A percentile compares a stretch with the other conserved stretches of the same genome.
Conservation (phyloP, 202 grass and related monocot genomes). For the Cymbopogon flexuosus region DNA sequence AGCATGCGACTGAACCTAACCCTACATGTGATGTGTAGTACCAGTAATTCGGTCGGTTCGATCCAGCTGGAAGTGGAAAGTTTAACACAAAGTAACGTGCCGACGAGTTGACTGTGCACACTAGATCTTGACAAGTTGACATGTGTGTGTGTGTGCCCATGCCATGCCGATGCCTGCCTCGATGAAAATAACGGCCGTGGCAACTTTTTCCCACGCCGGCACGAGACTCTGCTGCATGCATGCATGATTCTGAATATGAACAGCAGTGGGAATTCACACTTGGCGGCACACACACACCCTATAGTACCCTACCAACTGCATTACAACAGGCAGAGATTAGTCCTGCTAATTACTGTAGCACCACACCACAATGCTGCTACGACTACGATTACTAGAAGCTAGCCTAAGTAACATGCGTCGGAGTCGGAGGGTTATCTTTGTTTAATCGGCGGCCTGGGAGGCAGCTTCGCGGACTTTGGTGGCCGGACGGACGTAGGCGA, state of each 20-base stretch:
- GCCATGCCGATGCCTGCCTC: too few species aligned
- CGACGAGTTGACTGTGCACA: conserved; percentile 20
- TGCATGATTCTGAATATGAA: not conserved
- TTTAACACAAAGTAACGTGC: not conserved
- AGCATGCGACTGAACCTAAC: not conserved
- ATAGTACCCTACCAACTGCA: not conserved
- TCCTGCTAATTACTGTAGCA: not conserved
- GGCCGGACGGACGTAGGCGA: not conserved
- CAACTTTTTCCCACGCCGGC: not conserved
- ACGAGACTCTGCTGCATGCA: not conserved
- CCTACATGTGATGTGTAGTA: conserved; percentile 13
- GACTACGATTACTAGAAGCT: not conserved
- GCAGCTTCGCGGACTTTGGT: conserved; percentile 21
- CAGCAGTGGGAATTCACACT: conserved; percentile 11
- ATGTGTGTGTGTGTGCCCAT: too few species aligned
- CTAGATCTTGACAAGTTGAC: not conserved
- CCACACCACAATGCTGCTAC: not conserved
- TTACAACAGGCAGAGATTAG: not conserved
- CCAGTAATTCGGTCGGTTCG: not conserved
- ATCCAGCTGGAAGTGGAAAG: not conserved
- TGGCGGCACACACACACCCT: not conserved
- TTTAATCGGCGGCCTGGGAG: conserved; percentile 8
- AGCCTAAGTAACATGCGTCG: conserved; percentile 18
- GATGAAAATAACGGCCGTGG: not conserved
- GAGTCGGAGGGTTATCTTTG: not conserved